Percentiles rank a stretch among this genome's conserved stretches.
phyloP scores from a whole-genome alignment of 331 rosid species.

The Erythrophleum ivorense region DNA sequence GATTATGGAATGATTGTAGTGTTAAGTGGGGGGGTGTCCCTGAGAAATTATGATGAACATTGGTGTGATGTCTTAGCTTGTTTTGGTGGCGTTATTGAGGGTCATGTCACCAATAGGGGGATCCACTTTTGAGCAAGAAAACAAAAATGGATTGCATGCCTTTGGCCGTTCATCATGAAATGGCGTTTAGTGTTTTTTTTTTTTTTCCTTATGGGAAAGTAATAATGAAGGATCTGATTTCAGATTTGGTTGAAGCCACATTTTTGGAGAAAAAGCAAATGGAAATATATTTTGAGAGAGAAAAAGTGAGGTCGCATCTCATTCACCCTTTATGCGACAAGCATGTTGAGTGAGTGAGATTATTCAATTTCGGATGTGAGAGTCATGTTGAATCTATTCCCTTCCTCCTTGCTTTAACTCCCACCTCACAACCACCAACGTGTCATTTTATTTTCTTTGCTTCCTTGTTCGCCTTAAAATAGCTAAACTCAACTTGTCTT shows the following conservation, averaged over 20 bases:
- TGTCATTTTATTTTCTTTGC: no score
- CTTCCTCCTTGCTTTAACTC: not conserved
- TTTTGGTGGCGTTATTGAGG: not conserved
- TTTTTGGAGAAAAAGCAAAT: constrained; percentile 24
- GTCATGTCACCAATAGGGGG: constrained; percentile 58
- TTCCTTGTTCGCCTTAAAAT: no score
- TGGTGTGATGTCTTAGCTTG: constrained; percentile 49
- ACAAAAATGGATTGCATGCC: not conserved
- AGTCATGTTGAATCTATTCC: constrained; percentile 54
- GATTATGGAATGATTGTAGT: constrained; percentile 20
- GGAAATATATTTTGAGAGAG: constrained; percentile 33
- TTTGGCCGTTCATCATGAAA: constrained; percentile 25
- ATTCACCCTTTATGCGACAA: constrained; percentile 75
- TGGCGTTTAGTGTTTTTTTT: not conserved
- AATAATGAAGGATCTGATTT: constrained; percentile 30
- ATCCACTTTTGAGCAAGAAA: constrained; percentile 43
- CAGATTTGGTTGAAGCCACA: constrained; percentile 40
- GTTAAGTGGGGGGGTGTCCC: constrained; percentile 43
- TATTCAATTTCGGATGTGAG: constrained; percentile 47
- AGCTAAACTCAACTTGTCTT: no score
- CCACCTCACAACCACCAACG: no score
- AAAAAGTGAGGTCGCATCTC: constrained; percentile 64
- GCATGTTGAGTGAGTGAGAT: constrained; percentile 50
- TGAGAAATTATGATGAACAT: constrained; percentile 37
- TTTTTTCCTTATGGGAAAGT: constrained; percentile 1